Conservation (phyloP, 345 rosid genomes). For the sweet orange (Citrus sinensis) region DNA sequence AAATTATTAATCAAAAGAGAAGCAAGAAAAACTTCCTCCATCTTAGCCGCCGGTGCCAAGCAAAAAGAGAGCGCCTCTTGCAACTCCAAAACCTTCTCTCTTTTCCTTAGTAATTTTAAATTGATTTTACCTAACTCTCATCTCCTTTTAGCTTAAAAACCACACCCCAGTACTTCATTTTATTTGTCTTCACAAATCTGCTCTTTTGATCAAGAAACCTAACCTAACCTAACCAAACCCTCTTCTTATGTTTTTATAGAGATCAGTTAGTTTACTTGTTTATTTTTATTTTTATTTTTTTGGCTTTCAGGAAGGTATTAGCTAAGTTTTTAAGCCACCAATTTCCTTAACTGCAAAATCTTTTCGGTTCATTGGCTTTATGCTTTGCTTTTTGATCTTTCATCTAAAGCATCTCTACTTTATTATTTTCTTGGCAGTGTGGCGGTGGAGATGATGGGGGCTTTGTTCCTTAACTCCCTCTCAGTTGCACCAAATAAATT, state of each 20-base stretch:
- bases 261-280: conserved; percentile 50
- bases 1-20: conserved; percentile 21
- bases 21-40: conserved; percentile 33
- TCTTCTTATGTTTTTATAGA: conserved; percentile 36
- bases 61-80: conserved; percentile 38
- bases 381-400: conserved; percentile 19
- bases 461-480: conserved; percentile 60
- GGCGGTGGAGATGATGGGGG: conserved; percentile 49
- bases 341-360: conserved; percentile 38
- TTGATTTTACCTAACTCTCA: conserved; percentile 30
- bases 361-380: conserved; percentile 19
- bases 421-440: conserved; percentile 29
- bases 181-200: conserved; percentile 6
- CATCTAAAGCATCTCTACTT: conserved; percentile 21
- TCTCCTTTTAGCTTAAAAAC: conserved; percentile 4
- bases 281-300: background rate
- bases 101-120: background rate
- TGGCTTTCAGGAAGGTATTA: conserved; percentile 25
- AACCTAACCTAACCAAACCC: conserved; percentile 36
- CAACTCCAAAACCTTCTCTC: background rate
- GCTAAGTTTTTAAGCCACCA: conserved; percentile 41
- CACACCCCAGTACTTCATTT: background rate
- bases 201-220: conserved; percentile 42
- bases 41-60: conserved; percentile 24
- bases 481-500: conserved; percentile 33